Evolutionary conservation across 1,284 basidiomycete species (phyloP), one percentile per base, ranked within the genome.

Genomic region (Leccinum cinnamomeum): DNA sequence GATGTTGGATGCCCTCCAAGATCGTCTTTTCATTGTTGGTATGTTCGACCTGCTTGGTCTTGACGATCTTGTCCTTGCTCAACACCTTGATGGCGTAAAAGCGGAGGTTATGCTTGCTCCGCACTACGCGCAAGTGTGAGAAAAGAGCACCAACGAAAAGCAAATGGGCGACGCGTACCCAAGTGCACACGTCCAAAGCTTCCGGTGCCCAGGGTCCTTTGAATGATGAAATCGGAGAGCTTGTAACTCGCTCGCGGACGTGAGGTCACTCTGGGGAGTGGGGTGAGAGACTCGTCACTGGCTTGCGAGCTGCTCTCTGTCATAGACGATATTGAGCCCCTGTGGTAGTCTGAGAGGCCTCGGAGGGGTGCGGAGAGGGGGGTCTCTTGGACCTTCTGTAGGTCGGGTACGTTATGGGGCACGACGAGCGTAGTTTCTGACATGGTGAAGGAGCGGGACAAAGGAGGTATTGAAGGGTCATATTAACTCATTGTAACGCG

Each of bases 41-140:
- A 75, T 99, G 97, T 71, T 98, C 95, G 60, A 98, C 89, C 75
- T 99, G 97, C 81, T 98, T 98, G 85, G 95, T 92, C 71, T 86
- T 88, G 64, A 97, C 94, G 60, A 99, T 94, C 73, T 95, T 93
- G 66, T 97, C 94, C 77, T 98, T 98, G 79, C 84, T 90, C 64
- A 98, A 80, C 7, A 98, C 95, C 75, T 98, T 98, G 82, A 97
- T 88, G 48, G 95, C 95, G 73, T 97, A 98, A 76, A 93, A 96
- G 7, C 95, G 89, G 33, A 90, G 82, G 74, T 97, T 98, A 76
- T 97, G 94, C 76, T 90, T 92, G 73, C 94, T 96, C 63, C 91
- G 87, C 18, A 95, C 90, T 92, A 70, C 25, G 56, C 44, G 25
- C 16, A 3, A 50, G 11, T 8, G 54, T 54, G 25, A 56, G 58